Evolutionary conservation across 2,329 filamentous ascomycete genomes (phyloP), one percentile per base, ranked within the genome.

Genomic region (Penicillium sp.): DNA sequence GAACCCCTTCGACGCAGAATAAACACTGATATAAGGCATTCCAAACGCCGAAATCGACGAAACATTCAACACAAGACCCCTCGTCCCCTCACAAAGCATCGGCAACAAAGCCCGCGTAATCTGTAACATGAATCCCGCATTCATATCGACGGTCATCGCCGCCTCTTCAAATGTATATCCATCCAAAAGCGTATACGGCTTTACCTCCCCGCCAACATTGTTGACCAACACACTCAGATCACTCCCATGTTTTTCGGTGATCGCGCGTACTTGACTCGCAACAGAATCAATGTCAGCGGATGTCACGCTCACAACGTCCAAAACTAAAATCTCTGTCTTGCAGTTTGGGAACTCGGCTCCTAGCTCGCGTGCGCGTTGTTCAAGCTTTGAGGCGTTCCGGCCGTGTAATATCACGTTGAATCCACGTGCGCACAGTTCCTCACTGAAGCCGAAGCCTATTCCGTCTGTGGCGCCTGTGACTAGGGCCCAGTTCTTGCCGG

Each of bases 321-420:
- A 77, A 19, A 82, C 66, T 43, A 83, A 67, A 44, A 71, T 67
- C 27, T 73, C 71, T 53, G 81, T 76, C 26, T 71, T 67, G 14
- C 71, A 66, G 1, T 61, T 35, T 1, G 83, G 81, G 55, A 77
- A 78, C 9, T 70, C 57, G 0, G 63, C n/a, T 1, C 67, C 59
- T 0, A 86, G 75, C 26, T 76, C 68, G 1, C 66, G 53, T n/a
- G 72, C 67, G n/a, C 82, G 71, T 1, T 54, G 54, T 2, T 75
- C 65, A 3, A 87, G 75, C 62, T 85, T 86, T 3, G 70, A 59
- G 2, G 63, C 60, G 57, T 83, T 83, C 35, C 83, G 80, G n/a
- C 84, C 83, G 59, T 87, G 84, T 9, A 87, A 66, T 16, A 86
- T 73, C 33, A 87, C 75, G 62, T 84, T 82, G 77, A 86, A 85